These are phyloP conservation scores for Candida caryicola DNA, from an alignment of 805 yeast genomes.

Conservation along the genomic window DNA sequence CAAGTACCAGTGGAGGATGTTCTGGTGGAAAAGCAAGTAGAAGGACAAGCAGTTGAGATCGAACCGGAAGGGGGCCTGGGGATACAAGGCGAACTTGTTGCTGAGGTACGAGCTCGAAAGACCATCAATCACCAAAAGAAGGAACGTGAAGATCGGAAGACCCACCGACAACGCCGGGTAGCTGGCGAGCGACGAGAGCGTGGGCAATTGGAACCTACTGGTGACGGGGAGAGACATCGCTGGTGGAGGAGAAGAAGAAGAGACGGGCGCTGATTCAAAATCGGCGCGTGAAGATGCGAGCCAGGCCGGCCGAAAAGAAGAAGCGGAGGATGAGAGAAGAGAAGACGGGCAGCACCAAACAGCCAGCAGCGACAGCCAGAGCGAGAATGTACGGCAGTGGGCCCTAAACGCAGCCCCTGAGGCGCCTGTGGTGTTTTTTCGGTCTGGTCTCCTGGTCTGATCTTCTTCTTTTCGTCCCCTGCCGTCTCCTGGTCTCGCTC, in stretches of 20 bases:
- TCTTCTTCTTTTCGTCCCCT: too few relatives aligned
- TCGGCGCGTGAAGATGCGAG: not conserved
- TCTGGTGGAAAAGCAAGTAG: conserved; percentile 69
- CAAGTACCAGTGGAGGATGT: conserved; percentile 56
- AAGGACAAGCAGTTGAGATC: conserved; percentile 57
- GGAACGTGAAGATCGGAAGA: conserved; percentile 49
- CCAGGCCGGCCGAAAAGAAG: not conserved
- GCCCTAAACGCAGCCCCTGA: too few relatives aligned
- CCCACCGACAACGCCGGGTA: conserved; percentile 65
- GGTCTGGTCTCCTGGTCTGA: too few relatives aligned
- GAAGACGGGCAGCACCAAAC: not conserved
- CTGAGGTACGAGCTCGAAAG: conserved; percentile 26
- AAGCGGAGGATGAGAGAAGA: not conserved
- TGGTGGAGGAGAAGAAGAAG: not conserved
- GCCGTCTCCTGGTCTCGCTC: not conserved
- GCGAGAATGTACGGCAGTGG: too few relatives aligned
- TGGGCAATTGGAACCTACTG: conserved; percentile 1
- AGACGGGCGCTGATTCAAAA: too few relatives aligned
- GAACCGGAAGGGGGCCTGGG: conserved; percentile 49
- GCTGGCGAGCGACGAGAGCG: conserved; percentile 9
- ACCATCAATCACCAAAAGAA: conserved; percentile 39
- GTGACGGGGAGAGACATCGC: not conserved
- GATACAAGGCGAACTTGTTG: conserved; percentile 46
- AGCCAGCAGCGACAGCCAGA: too few relatives aligned
- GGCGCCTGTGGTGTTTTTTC: too few relatives aligned